Evolutionary conservation across 2,329 filamentous ascomycete genomes (phyloP).

Genomic region (Rugonectria rugulosa): DNA sequence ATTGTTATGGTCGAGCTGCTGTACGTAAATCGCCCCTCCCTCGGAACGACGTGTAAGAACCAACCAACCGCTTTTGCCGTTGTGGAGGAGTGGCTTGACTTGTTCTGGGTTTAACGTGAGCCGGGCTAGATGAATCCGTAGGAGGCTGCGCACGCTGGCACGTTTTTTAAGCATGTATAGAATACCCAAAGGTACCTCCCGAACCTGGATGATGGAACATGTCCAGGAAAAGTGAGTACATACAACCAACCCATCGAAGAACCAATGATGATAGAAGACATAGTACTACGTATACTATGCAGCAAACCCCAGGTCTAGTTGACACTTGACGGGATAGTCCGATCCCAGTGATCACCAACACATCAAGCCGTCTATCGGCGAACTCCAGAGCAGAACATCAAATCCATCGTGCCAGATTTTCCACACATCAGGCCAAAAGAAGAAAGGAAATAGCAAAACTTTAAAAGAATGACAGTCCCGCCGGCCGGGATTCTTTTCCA

Average conservation of each 20-base stretch:
- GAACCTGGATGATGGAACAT: no score
- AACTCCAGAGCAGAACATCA: not conserved
- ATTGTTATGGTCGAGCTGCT: slow-evolving; percentile 14
- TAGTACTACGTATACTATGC: not conserved
- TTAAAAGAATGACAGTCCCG: slow-evolving; percentile 6
- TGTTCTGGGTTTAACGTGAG: not conserved
- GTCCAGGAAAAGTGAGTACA: no score
- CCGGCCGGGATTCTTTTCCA: not conserved
- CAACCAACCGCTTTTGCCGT: slow-evolving; percentile 9
- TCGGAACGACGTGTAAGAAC: not conserved
- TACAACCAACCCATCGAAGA: no score
- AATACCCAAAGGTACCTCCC: no score
- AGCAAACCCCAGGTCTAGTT: not conserved
- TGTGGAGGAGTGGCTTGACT: slow-evolving; percentile 12
- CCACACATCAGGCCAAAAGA: not conserved
- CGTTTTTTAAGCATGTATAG: not conserved
- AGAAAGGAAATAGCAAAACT: not conserved
- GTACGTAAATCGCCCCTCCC: slow-evolving; percentile 21
- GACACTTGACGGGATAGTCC: not conserved
- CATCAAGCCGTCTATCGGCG: no score
- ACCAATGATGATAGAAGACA: not conserved
- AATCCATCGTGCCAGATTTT: not conserved
- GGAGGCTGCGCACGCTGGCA: no score
- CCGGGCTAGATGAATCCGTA: not conserved
- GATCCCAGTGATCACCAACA: not conserved